Conservation (phyloP, 2,329 filamentous ascomycete species). For the Aspergillus amoenus region DNA sequence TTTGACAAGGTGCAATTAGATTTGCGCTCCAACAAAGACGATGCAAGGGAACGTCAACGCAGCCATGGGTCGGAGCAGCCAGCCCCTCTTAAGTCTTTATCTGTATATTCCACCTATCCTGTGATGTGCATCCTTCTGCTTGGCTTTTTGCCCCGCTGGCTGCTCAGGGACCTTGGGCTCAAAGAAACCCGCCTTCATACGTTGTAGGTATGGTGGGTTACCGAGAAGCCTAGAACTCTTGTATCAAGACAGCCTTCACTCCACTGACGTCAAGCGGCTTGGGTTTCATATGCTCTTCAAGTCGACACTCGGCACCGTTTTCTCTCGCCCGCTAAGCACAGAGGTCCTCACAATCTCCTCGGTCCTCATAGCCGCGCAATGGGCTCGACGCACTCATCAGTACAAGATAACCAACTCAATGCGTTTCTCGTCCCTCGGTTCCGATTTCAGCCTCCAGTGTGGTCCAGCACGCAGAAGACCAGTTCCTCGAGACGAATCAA, state of each 20-base stretch:
- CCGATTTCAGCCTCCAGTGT: no score
- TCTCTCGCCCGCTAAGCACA: no score
- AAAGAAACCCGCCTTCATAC: neutral
- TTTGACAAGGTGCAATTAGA: neutral
- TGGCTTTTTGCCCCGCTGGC: neutral
- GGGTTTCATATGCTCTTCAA: neutral
- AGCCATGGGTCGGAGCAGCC: constrained; percentile 1
- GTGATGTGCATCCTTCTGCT: neutral
- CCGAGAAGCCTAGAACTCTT: neutral
- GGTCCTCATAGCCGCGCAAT: no score
- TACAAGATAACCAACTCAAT: no score
- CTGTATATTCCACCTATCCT: neutral
- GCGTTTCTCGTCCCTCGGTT: no score
- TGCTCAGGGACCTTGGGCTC: neutral
- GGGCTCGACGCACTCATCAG: no score
- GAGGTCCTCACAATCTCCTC: no score
- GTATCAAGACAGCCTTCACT: neutral
- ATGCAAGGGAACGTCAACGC: neutral
- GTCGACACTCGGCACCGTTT: neutral
- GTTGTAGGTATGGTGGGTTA: neutral
- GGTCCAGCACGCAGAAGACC: neutral
- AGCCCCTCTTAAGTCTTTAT: neutral
- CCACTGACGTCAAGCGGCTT: neutral
- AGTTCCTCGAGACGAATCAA: neutral
- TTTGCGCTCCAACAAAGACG: neutral